Evolutionary conservation across 768 basidiomycete genomes (phyloP).

Genomic region (Sarcodon sp.): DNA sequence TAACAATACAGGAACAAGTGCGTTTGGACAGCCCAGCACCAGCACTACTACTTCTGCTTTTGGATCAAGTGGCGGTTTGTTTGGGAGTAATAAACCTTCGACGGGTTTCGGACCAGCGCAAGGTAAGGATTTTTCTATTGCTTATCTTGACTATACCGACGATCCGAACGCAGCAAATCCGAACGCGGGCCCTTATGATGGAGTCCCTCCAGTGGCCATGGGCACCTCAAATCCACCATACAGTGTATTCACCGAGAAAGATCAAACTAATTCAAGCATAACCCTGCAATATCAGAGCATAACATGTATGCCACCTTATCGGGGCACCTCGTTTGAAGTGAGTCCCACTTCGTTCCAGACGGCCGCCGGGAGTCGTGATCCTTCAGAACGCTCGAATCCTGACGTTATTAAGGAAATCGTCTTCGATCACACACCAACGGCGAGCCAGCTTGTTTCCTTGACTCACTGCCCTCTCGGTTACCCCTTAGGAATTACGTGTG

Average conservation of each 20-base stretch:
- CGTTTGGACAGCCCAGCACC: constrained; percentile 15
- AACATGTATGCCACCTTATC: constrained; percentile 66
- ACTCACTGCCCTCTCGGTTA: background rate
- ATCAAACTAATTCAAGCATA: constrained; percentile 27
- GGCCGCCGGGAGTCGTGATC: background rate
- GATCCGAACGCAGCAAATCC: constrained; percentile 11
- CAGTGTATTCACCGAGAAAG: constrained; percentile 50
- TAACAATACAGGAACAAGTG: constrained; percentile 10
- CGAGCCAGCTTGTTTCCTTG: background rate
- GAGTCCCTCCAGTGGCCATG: constrained; percentile 44
- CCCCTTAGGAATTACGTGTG: constrained; percentile 26
- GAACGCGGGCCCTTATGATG: constrained; percentile 18
- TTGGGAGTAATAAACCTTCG: constrained; percentile 40
- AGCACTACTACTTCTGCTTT: constrained; percentile 27
- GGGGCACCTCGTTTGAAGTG: constrained; percentile 52
- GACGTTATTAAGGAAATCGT: background rate
- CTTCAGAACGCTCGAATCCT: background rate
- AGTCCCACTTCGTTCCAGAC: constrained; percentile 5
- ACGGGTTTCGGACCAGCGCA: constrained; percentile 27
- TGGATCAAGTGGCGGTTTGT: constrained; percentile 30
- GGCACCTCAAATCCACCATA: constrained; percentile 63
- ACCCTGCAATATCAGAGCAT: constrained; percentile 74
- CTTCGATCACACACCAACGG: background rate
- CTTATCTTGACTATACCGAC: background rate
- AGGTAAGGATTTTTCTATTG: background rate